A percentile compares a stretch with the other conserved stretches of the same genome.
Conservation (phyloP, 1,139 yeast genomes). For the Taphrina populina region DNA sequence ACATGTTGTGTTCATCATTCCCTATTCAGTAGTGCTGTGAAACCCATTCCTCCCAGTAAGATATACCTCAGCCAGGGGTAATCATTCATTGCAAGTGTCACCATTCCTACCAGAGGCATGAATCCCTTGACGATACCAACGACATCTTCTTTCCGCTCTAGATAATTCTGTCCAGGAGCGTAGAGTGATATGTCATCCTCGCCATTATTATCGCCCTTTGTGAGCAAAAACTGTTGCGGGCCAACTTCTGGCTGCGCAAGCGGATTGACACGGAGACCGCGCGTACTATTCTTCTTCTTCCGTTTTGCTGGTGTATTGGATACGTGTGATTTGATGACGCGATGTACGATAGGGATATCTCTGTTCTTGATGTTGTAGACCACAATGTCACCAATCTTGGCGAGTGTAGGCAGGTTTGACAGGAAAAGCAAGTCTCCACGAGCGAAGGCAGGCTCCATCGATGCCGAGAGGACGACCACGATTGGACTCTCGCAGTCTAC, state of each 20-base stretch:
- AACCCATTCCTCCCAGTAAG: constrained; percentile 64
- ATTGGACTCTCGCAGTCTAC: constrained; percentile 89
- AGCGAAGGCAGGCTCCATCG: constrained; percentile 99
- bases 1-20: constrained; percentile 39
- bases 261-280: constrained; percentile 24
- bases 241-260: constrained; percentile 39
- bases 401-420: constrained; percentile 74
- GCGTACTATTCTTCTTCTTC: neutral
- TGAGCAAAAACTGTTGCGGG: constrained; percentile 53
- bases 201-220: constrained; percentile 96
- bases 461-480: constrained; percentile 94
- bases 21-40: constrained; percentile 47
- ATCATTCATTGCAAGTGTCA: constrained; percentile 74
- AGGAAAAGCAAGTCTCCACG: constrained; percentile 90
- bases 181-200: constrained; percentile 86
- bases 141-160: constrained; percentile 72
- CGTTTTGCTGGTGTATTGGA: constrained; percentile 39
- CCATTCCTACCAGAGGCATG: constrained; percentile 86
- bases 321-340: constrained; percentile 80
- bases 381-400: constrained; percentile 88
- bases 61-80: constrained; percentile 73
- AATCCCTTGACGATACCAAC: constrained; percentile 90
- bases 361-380: constrained; percentile 86
- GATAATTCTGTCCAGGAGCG: constrained; percentile 70
- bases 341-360: constrained; percentile 89